Conservation (phyloP, 2,329 filamentous ascomycete species). For the Plenodomus lindquistii region DNA sequence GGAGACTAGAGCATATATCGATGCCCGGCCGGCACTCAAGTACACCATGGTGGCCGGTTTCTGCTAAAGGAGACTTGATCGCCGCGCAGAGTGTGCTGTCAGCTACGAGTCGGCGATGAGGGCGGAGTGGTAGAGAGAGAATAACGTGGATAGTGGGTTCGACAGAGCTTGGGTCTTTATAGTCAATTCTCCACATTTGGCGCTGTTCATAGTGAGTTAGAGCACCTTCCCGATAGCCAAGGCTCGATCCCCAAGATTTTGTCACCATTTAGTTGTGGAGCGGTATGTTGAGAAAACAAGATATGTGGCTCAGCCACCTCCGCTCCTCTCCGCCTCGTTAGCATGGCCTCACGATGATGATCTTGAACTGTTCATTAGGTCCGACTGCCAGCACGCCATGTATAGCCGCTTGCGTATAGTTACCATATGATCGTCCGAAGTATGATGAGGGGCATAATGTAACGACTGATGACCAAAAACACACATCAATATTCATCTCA, state of each 20-base stretch:
- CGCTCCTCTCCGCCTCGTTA: neutral
- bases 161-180: no score
- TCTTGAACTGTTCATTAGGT: no score
- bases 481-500: no score
- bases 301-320: neutral
- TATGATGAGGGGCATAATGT: no score
- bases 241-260: neutral
- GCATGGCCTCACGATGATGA: no score
- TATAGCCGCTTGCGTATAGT: no score
- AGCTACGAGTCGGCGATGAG: neutral
- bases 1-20: constrained; percentile 8
- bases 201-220: neutral
- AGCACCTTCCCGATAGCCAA: constrained; percentile 2
- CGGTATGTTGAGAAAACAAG: neutral
- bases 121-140: no score
- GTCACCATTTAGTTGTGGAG: neutral
- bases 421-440: no score
- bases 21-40: constrained; percentile 5
- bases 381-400: no score
- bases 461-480: no score
- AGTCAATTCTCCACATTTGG: neutral
- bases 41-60: constrained; percentile 3
- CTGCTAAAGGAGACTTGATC: neutral
- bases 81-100: neutral
- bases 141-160: no score